These are phyloP conservation scores for Monosporascus sp. DNA, from an alignment of 2,329 filamentous ascomycete genomes.

Conservation along the genomic window DNA sequence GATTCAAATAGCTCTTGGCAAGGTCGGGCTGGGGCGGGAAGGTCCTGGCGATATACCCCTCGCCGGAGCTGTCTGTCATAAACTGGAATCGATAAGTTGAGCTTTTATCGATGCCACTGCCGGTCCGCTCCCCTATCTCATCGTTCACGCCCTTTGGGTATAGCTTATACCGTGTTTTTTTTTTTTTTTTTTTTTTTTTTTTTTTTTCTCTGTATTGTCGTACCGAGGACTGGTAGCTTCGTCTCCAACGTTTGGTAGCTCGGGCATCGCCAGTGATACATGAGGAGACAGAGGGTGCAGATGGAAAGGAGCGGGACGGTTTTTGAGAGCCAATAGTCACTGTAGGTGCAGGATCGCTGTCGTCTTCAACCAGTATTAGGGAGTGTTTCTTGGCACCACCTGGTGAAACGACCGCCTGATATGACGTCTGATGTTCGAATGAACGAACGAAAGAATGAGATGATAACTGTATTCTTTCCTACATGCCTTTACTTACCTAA, in stretches of 20 bases:
- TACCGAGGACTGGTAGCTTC: background rate
- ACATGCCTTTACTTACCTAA: no score
- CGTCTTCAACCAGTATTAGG: background rate
- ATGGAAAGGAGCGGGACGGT: background rate
- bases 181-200: constrained; percentile 20
- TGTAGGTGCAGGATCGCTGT: background rate
- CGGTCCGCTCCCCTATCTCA: constrained; percentile 24
- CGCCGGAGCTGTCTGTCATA: constrained; percentile 19
- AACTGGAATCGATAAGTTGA: constrained; percentile 20
- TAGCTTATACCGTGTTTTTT: constrained; percentile 34
- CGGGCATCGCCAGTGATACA: background rate
- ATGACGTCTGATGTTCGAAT: no score
- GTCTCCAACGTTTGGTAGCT: background rate
- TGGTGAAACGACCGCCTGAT: no score
- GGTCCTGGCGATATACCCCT: constrained; percentile 59
- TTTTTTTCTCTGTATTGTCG: constrained; percentile 23
- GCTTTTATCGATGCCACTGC: constrained; percentile 24
- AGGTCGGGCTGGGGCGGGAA: constrained; percentile 33
- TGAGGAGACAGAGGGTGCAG: background rate
- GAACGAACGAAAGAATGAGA: no score
- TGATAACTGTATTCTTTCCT: no score
- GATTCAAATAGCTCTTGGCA: constrained; percentile 15
- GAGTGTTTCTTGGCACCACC: no score
- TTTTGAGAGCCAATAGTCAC: no score
- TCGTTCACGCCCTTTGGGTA: constrained; percentile 29